Conservation (phyloP, 2,329 filamentous ascomycete genomes). For the Verticillium tricorpus region DNA sequence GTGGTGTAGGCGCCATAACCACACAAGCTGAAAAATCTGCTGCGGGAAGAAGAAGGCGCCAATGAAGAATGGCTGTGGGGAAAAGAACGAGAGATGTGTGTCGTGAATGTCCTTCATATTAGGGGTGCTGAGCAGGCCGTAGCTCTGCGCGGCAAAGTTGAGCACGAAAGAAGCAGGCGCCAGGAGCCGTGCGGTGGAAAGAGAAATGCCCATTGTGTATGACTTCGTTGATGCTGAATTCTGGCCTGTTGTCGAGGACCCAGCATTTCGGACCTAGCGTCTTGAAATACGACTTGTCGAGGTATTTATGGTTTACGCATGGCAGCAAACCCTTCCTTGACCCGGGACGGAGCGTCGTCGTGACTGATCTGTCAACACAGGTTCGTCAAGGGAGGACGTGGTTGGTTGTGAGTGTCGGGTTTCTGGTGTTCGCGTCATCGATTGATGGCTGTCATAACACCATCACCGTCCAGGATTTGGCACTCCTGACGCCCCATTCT, state of each 20-base stretch:
- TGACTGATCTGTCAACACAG: too few relatives aligned
- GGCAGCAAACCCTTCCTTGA: too few relatives aligned
- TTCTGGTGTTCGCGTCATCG: not conserved
- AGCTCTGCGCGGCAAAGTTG: slow-evolving; percentile 55
- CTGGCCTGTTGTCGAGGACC: too few relatives aligned
- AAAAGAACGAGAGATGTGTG: slow-evolving; percentile 53
- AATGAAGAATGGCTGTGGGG: slow-evolving; percentile 54
- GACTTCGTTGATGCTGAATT: not conserved
- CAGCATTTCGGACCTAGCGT: too few relatives aligned
- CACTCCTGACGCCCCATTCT: too few relatives aligned
- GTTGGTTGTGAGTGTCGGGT: too few relatives aligned
- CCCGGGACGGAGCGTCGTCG: too few relatives aligned
- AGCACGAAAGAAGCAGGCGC: slow-evolving; percentile 50
- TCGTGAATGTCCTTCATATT: slow-evolving; percentile 59
- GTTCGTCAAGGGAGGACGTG: too few relatives aligned
- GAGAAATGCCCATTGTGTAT: slow-evolving; percentile 44
- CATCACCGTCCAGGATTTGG: not conserved
- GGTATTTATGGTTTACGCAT: too few relatives aligned
- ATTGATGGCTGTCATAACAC: not conserved
- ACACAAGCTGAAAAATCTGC: slow-evolving; percentile 52
- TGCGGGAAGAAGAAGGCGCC: slow-evolving; percentile 58
- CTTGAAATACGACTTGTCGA: not conserved
- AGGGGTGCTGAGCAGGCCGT: slow-evolving; percentile 50
- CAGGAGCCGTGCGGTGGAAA: slow-evolving; percentile 48
- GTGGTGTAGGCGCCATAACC: slow-evolving; percentile 52